These are phyloP conservation scores for Coix lacrymajobi DNA, from an alignment of 176 grass and related monocot genomes.

Conservation along the genomic window DNA sequence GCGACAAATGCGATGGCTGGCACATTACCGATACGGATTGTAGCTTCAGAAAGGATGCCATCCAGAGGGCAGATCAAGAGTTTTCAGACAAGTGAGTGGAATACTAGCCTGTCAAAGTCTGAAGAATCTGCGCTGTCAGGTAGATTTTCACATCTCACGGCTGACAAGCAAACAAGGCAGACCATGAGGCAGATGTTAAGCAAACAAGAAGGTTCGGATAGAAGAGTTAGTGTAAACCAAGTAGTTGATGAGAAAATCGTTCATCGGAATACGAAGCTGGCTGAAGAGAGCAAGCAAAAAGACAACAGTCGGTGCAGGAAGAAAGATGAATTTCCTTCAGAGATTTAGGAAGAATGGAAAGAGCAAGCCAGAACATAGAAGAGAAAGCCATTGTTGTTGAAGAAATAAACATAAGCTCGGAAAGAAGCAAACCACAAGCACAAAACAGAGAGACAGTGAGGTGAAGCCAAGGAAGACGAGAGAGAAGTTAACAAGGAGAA, in stretches of 20 bases:
- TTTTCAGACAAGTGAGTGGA: conserved; percentile 31
- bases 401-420: conserved; percentile 11
- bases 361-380: conserved; percentile 3
- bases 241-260: conserved; percentile 13
- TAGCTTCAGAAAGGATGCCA: conserved; percentile 20
- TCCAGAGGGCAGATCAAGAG: conserved; percentile 25
- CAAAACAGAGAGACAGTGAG: conserved; percentile 26
- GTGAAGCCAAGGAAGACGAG: conserved; percentile 12
- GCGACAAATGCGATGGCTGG: not conserved
- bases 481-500: conserved; percentile 39
- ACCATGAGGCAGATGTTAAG: conserved; percentile 39
- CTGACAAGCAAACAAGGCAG: conserved; percentile 38
- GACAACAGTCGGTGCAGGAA: not conserved
- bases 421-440: conserved; percentile 26
- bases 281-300: conserved; percentile 39
- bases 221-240: conserved; percentile 20
- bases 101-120: conserved; percentile 27
- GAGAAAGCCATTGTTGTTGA: conserved; percentile 17
- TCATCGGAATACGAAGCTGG: conserved; percentile 20
- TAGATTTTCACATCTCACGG: not conserved
- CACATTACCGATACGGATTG: conserved; percentile 34
- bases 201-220: conserved; percentile 24
- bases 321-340: conserved; percentile 35
- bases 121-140: conserved; percentile 23
- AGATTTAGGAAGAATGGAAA: conserved; percentile 36